A percentile compares a stretch with the other conserved stretches of the same genome.
These are phyloP conservation scores for Litsea cubeba DNA, from an alignment of 164 flowering plant genomes.

Conservation along the genomic window DNA sequence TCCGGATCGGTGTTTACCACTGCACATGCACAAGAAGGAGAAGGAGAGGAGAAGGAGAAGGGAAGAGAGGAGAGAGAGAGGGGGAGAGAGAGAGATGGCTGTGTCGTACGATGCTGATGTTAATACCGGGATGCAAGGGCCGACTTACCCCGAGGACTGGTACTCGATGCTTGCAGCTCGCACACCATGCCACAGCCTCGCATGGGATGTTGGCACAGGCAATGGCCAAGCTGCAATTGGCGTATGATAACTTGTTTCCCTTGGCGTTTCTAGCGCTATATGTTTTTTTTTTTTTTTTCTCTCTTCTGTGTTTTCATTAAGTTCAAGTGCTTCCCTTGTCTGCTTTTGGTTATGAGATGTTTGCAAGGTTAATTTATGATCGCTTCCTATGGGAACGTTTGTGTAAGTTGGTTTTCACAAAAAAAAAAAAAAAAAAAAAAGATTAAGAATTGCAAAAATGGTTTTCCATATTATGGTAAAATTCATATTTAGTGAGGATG, in stretches of 20 bases:
- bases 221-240: constrained; percentile 32
- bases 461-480: too few relatives aligned
- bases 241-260: constrained; percentile 7
- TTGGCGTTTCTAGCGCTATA: background rate
- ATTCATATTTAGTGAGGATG: too few relatives aligned
- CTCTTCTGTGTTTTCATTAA: background rate
- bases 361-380: background rate
- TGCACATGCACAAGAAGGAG: too few relatives aligned
- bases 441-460: too few relatives aligned
- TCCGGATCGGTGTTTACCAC: too few relatives aligned
- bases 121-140: constrained; percentile 29
- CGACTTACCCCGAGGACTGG: constrained; percentile 23
- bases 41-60: background rate
- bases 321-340: background rate
- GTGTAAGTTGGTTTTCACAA: too few relatives aligned
- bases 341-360: background rate
- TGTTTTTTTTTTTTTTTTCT: background rate
- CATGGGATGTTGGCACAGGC: constrained; percentile 45
- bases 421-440: too few relatives aligned
- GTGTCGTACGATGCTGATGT: constrained; percentile 17
- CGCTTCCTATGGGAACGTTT: background rate
- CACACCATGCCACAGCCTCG: constrained; percentile 17
- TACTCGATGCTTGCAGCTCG: constrained; percentile 17
- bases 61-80: too few relatives aligned
- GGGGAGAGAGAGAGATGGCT: background rate